Conservation (phyloP, 1,139 yeast species). For the Yamadazyma songkhlaensis region DNA sequence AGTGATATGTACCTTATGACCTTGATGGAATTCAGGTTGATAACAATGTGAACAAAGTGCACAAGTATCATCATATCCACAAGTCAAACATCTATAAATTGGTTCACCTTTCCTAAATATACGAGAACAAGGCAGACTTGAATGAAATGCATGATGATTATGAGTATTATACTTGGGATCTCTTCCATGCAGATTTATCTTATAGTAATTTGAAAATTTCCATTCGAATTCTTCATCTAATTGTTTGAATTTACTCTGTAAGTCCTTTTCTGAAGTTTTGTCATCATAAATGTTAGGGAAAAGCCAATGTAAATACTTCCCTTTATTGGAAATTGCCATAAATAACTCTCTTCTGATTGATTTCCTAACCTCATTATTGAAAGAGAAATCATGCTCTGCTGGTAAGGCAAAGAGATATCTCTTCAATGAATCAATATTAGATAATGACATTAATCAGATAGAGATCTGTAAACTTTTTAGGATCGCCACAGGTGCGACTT, state of each 20-base stretch:
- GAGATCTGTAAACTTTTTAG: background rate
- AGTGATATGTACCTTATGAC: constrained; percentile 71
- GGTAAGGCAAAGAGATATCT: constrained; percentile 37
- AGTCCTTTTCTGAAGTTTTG: constrained; percentile 4
- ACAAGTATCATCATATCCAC: constrained; percentile 84
- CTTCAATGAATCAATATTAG: constrained; percentile 8
- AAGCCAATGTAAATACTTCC: constrained; percentile 46
- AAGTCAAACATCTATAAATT: constrained; percentile 76
- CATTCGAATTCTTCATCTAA: constrained; percentile 37
- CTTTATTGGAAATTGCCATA: constrained; percentile 49
- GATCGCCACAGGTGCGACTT: constrained; percentile 3
- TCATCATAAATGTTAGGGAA: constrained; percentile 40
- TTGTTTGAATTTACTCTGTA: constrained; percentile 13
- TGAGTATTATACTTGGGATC: constrained; percentile 23
- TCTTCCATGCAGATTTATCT: constrained; percentile 18
- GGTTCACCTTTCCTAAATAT: constrained; percentile 84
- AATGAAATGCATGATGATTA: constrained; percentile 50
- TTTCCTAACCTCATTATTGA: constrained; percentile 30
- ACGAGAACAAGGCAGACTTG: constrained; percentile 72
- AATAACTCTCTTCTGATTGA: constrained; percentile 51
- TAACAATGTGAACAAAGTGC: constrained; percentile 82
- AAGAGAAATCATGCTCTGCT: constrained; percentile 30
- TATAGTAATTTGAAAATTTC: constrained; percentile 33
- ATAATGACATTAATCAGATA: constrained; percentile 1
- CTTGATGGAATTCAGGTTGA: constrained; percentile 65